These are phyloP conservation scores for Thalia dealbata DNA, from an alignment of 176 grass and related monocot species.

Conservation along the genomic window DNA sequence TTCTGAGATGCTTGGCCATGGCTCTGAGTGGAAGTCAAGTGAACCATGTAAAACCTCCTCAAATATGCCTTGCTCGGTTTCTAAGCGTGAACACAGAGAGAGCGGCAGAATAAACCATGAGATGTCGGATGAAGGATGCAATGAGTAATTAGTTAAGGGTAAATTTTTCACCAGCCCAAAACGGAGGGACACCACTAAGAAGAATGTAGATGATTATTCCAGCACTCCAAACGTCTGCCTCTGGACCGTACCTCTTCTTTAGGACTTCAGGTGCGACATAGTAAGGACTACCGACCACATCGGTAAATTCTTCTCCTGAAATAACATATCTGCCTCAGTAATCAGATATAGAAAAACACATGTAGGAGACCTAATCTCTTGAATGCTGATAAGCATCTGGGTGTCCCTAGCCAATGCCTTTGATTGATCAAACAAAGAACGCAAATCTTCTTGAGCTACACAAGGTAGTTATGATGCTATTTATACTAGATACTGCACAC, in stretches of 20 bases:
- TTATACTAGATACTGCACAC: not conserved
- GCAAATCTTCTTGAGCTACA: not conserved
- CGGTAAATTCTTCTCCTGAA: slow-evolving; percentile 68
- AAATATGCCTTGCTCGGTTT: slow-evolving; percentile 93
- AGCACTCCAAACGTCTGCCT: slow-evolving; percentile 88
- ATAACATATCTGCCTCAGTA: not conserved
- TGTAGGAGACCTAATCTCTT: not conserved
- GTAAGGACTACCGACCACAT: slow-evolving; percentile 90
- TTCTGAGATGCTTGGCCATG: slow-evolving; percentile 89
- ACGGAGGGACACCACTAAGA: slow-evolving; percentile 76
- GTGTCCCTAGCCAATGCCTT: not conserved
- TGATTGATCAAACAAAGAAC: not conserved
- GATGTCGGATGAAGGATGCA: not conserved
- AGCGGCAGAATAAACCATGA: not conserved
- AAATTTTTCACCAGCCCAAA: slow-evolving; percentile 65
- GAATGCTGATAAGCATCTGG: not conserved
- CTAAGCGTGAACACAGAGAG: slow-evolving; percentile 23
- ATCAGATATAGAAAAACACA: not conserved
- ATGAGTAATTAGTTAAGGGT: not conserved
- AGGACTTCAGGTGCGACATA: slow-evolving; percentile 85
- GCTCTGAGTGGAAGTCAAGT: slow-evolving; percentile 74
- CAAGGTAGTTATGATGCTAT: not conserved
- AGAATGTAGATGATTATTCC: slow-evolving; percentile 92
- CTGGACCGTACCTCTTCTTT: slow-evolving; percentile 74
- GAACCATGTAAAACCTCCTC: slow-evolving; percentile 80